phyloP scores from a whole-genome alignment of 2,329 filamentous ascomycete genomes.

The Aspergillus ochraceus region DNA sequence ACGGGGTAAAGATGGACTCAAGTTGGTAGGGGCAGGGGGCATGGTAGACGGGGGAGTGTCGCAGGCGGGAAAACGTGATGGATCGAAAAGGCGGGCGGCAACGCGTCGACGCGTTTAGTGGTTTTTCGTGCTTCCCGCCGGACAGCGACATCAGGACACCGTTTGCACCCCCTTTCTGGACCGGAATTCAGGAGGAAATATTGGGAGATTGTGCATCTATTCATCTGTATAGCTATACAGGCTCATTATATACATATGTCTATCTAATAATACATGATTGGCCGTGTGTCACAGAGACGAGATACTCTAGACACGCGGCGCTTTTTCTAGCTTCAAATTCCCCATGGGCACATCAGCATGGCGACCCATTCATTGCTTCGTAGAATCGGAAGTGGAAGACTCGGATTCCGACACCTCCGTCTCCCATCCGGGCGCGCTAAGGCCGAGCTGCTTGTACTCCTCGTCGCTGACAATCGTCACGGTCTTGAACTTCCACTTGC shows the following conservation, averaged over 20 bases:
- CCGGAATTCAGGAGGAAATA: neutral
- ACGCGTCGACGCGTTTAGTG: constrained; percentile 43
- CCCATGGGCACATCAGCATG: constrained; percentile 19
- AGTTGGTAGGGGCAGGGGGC: neutral
- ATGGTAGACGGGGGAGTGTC: neutral
- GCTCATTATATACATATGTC: constrained; percentile 6
- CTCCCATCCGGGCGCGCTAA: constrained; percentile 54
- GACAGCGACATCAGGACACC: neutral
- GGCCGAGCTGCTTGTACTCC: constrained; percentile 49
- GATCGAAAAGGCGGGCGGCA: constrained; percentile 24
- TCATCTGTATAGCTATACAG: constrained; percentile 10
- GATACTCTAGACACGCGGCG: neutral
- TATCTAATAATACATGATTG: constrained; percentile 12
- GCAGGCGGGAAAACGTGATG: constrained; percentile 5
- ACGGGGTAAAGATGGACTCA: neutral
- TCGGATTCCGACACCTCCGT: constrained; percentile 19
- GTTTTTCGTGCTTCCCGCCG: constrained; percentile 8
- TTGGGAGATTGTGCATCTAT: neutral
- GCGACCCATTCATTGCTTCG: constrained; percentile 40
- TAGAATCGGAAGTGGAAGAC: neutral
- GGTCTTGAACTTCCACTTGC: constrained; percentile 62
- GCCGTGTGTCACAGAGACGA: neutral
- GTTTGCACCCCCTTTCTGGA: neutral
- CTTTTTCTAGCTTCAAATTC: neutral
- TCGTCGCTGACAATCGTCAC: constrained; percentile 57